Evolutionary conservation across 164 flowering plant species (phyloP).

Genomic region (Platanus orientalis): DNA sequence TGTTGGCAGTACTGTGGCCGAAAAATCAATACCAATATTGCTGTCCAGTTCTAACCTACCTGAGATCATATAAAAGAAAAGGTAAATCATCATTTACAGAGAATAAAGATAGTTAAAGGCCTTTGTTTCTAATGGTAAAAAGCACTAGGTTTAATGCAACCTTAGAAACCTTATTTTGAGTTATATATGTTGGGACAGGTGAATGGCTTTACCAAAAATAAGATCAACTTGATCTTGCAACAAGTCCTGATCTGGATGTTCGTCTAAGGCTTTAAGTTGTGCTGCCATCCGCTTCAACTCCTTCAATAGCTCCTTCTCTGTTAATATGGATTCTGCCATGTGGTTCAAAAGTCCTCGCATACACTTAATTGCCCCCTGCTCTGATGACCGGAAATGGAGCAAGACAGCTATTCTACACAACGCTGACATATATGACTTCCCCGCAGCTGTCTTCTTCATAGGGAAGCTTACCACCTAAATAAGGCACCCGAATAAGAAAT

Average conservation of each 20-base stretch:
- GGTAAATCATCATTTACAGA: not conserved
- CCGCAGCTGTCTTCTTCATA: conserved; percentile 77
- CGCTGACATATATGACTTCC: conserved; percentile 64
- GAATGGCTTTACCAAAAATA: conserved; percentile 50
- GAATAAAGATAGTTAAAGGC: not conserved
- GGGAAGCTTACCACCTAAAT: conserved; percentile 55
- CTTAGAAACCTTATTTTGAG: no score
- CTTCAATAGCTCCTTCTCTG: conserved; percentile 68
- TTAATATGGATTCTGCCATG: conserved; percentile 34
- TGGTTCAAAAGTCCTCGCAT: conserved; percentile 58
- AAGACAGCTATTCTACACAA: conserved; percentile 57
- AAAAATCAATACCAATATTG: conserved; percentile 31
- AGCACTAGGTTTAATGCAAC: no score
- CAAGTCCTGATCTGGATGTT: conserved; percentile 51
- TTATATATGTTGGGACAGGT: not conserved
- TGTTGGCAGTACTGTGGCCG: conserved; percentile 38
- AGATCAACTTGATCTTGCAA: conserved; percentile 44
- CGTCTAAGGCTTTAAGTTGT: conserved; percentile 50
- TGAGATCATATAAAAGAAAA: conserved; percentile 16
- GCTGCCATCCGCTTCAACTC: conserved; percentile 66
- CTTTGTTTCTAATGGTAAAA: no score
- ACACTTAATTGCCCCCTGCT: conserved; percentile 64
- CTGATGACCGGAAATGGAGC: conserved; percentile 56
- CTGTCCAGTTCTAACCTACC: conserved; percentile 56
- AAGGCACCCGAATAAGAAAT: conserved; percentile 8